Evolutionary conservation across 1,284 basidiomycete species (phyloP).

Genomic region (Tilletia horrida): DNA sequence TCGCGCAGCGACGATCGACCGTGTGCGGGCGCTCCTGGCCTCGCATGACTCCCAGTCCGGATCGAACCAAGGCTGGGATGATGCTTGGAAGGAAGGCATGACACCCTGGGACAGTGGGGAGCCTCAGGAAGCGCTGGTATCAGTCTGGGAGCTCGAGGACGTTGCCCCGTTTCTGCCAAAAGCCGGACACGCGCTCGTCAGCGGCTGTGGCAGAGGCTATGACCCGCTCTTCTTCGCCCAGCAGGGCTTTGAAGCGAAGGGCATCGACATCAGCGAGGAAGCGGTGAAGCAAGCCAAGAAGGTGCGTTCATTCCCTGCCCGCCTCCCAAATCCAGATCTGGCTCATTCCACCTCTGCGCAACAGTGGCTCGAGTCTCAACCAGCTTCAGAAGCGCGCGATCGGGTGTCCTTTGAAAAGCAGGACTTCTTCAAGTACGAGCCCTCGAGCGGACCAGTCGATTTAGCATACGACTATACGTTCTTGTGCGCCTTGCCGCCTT

Average conservation of each 20-base stretch:
- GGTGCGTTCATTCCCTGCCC: background rate
- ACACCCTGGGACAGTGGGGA: slow-evolving; percentile 38
- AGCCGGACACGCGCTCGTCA: slow-evolving; percentile 10
- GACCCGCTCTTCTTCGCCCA: slow-evolving; percentile 19
- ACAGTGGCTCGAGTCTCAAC: slow-evolving; percentile 2
- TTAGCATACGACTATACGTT: slow-evolving; percentile 46
- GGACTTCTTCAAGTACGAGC: slow-evolving; percentile 13
- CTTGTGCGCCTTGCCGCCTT: slow-evolving; percentile 40
- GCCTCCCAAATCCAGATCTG: too few relatives aligned
- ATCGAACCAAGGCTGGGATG: slow-evolving; percentile 28
- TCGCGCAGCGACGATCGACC: background rate
- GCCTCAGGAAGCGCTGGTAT: slow-evolving; percentile 35
- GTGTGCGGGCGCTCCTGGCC: background rate
- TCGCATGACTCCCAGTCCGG: background rate
- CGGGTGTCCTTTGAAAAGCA: background rate
- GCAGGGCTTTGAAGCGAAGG: slow-evolving; percentile 2
- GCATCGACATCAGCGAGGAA: slow-evolving; percentile 19
- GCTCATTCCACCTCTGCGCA: background rate
- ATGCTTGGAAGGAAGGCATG: slow-evolving; percentile 34
- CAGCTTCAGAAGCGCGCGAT: background rate
- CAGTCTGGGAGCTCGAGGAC: slow-evolving; percentile 21
- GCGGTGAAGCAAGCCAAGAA: slow-evolving; percentile 11
- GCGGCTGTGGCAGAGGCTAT: slow-evolving; percentile 20
- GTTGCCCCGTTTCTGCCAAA: background rate
- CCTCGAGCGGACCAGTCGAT: background rate